Base-by-base conservation (phyloP, 768 basidiomycete species). In the Suillus discolor region DNA sequence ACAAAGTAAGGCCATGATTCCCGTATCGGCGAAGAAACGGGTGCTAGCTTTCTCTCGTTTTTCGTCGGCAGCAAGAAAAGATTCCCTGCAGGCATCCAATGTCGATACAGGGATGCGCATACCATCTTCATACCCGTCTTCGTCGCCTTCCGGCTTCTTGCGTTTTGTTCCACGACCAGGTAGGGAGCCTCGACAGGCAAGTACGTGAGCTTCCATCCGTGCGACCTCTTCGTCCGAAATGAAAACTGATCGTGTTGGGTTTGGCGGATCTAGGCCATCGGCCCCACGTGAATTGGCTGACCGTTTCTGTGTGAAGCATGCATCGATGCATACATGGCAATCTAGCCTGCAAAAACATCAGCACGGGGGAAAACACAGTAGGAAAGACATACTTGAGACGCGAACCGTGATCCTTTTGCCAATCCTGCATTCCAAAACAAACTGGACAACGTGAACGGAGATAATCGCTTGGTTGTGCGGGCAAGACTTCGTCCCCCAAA, bases 21-120 rank as follows among this genome's bases (percentile, higher is more conserved):
- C 61, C 18, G 38, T 62, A 28, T 62, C 61, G 2, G 61, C n/a
- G 9, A 62, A 44, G 1, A 62, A 62, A n/a, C 12, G 11, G 1
- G 38, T 62, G 42, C 61, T 62, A 2, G 74, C 76, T 57, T 65
- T 65, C 20, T 61, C 57, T 12, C 66, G 63, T 39, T 53, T 39
- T 64, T 65, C 64, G 7, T 65, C 64, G 0, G 47, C 64, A 18
- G 61, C 68, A 44, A 60, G 11, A 62, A 79, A 80, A 23, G 73
- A 74, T 1, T 71, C 71, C 25, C 70, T 41, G 61, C 79, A 80
- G 3, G 54, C 77, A 70, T 79, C 71, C 4, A 79, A 68, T 9
- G 74, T 69, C 13, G 74, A 70, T 7, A 59, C 65, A 3, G 77
- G 73, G 0, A 78, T 71, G 31, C 61, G 61, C 61, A 77, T 69